phyloP scores from a whole-genome alignment of 2,329 filamentous ascomycete species.

The Colletotrichum destructivum region DNA sequence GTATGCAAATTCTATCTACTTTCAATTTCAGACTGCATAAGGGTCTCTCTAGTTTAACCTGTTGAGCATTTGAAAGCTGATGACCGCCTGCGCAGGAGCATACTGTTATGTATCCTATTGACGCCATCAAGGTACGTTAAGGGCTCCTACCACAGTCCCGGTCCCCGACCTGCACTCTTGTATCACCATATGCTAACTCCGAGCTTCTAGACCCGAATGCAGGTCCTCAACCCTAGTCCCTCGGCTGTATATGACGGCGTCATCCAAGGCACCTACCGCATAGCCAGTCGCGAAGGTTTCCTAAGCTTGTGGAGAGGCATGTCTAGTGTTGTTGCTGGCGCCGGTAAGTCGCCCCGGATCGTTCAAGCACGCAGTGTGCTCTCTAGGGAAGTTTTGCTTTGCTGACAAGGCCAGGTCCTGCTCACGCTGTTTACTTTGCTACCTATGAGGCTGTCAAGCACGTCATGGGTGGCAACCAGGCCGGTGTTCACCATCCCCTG shows the following conservation, averaged over 20 bases:
- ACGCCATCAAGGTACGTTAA: slow-evolving; percentile 89
- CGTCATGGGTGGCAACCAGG: slow-evolving; percentile 91
- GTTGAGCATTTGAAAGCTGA: slow-evolving; percentile 39
- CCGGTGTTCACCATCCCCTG: slow-evolving; percentile 89
- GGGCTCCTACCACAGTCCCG: background rate
- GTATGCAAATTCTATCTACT: slow-evolving; percentile 65
- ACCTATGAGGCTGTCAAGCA: slow-evolving; percentile 99
- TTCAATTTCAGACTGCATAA: slow-evolving; percentile 15
- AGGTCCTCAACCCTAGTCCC: slow-evolving; percentile 88
- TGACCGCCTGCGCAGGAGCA: slow-evolving; percentile 78
- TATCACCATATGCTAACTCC: slow-evolving; percentile 42
- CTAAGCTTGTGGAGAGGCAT: slow-evolving; percentile 96
- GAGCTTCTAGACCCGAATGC: slow-evolving; percentile 88
- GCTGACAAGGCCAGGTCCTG: slow-evolving; percentile 77
- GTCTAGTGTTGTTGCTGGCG: slow-evolving; percentile 95
- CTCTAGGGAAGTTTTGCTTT: background rate
- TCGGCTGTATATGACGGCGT: slow-evolving; percentile 90
- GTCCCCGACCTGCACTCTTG: background rate
- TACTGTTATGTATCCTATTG: slow-evolving; percentile 98
- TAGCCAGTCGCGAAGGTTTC: slow-evolving; percentile 90
- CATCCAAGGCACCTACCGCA: slow-evolving; percentile 92
- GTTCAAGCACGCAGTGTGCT: background rate
- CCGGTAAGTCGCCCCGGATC: slow-evolving; percentile 72
- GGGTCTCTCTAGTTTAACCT: background rate
- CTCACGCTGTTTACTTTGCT: slow-evolving; percentile 97